Percentiles rank a stretch among this genome's conserved stretches.
phyloP scores from a whole-genome alignment of 306 rosid genomes.

The Mimosa pudica region DNA sequence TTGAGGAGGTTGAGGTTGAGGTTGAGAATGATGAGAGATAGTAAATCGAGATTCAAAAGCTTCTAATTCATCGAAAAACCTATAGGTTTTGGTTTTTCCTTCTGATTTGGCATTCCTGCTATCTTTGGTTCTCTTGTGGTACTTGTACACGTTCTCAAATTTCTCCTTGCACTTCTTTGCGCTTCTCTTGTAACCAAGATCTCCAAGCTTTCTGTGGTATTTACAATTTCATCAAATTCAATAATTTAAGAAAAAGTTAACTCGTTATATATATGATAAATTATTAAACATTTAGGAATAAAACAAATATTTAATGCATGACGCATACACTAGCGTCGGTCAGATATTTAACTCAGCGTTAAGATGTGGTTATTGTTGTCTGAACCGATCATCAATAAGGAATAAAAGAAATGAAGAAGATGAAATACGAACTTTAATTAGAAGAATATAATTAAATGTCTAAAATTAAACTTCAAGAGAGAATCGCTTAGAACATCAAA shows the following conservation, averaged over 20 bases:
- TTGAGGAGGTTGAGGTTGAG: constrained; percentile 17
- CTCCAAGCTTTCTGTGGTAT: constrained; percentile 72
- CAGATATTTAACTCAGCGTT: constrained; percentile 23
- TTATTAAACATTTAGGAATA: not conserved
- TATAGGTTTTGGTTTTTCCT: constrained; percentile 68
- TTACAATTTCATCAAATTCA: not conserved
- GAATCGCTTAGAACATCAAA: not conserved
- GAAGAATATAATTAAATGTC: constrained; percentile 23
- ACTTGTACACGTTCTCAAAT: constrained; percentile 93
- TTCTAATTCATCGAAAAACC: constrained; percentile 79
- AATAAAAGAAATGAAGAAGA: constrained; percentile 5
- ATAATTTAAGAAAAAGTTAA: not conserved
- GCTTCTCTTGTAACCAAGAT: constrained; percentile 72
- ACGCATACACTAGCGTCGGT: not conserved
- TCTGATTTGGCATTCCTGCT: constrained; percentile 69
- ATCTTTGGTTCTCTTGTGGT: constrained; percentile 92
- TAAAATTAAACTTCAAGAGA: not conserved
- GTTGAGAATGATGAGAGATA: constrained; percentile 22
- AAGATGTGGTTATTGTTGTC: constrained; percentile 22
- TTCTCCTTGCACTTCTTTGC: constrained; percentile 96
- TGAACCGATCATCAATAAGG: constrained; percentile 33
- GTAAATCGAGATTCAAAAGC: constrained; percentile 62
- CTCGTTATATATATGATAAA: not conserved
- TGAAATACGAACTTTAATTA: not conserved
- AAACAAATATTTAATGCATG: not conserved